phyloP scores from a whole-genome alignment of 257 asterid species.

The Marsdenia floribunda region DNA sequence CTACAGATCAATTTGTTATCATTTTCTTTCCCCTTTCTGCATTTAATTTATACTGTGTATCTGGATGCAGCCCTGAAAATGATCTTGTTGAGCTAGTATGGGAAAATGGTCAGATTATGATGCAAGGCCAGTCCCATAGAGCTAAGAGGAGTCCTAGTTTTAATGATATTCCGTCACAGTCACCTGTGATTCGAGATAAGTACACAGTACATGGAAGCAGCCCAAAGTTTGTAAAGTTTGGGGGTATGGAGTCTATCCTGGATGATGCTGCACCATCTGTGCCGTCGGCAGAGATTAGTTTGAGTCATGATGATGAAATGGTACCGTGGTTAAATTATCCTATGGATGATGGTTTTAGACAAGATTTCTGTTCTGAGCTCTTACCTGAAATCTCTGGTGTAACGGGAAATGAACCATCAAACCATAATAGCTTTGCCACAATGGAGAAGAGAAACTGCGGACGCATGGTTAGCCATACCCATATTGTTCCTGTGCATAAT shows the following conservation, averaged over 20 bases:
- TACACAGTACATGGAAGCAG: constrained; percentile 20
- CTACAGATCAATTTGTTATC: background rate
- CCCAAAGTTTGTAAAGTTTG: constrained; percentile 47
- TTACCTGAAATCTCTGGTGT: constrained; percentile 67
- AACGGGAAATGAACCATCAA: constrained; percentile 40
- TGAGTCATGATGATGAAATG: constrained; percentile 65
- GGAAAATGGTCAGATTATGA: constrained; percentile 75
- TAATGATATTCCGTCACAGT: constrained; percentile 21
- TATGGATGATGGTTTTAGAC: constrained; percentile 39
- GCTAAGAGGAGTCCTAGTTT: constrained; percentile 26
- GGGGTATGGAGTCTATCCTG: constrained; percentile 35
- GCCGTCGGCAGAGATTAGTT: constrained; percentile 48
- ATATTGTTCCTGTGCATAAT: constrained; percentile 20
- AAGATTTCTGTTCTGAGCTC: constrained; percentile 46
- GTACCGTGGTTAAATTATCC: constrained; percentile 68
- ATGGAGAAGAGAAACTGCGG: constrained; percentile 38
- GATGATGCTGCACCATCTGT: constrained; percentile 47
- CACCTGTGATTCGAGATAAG: constrained; percentile 33
- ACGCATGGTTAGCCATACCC: constrained; percentile 28
- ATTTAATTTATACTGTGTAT: constrained; percentile 9
- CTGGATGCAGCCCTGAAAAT: constrained; percentile 45
- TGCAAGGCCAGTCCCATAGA: constrained; percentile 70
- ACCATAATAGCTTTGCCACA: constrained; percentile 33
- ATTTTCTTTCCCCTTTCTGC: background rate
- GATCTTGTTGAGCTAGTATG: constrained; percentile 71